A percentile compares a stretch with the other conserved stretches of the same genome.
Conservation (phyloP, 352 stramenopile species). For the Phytophthora multivora region DNA sequence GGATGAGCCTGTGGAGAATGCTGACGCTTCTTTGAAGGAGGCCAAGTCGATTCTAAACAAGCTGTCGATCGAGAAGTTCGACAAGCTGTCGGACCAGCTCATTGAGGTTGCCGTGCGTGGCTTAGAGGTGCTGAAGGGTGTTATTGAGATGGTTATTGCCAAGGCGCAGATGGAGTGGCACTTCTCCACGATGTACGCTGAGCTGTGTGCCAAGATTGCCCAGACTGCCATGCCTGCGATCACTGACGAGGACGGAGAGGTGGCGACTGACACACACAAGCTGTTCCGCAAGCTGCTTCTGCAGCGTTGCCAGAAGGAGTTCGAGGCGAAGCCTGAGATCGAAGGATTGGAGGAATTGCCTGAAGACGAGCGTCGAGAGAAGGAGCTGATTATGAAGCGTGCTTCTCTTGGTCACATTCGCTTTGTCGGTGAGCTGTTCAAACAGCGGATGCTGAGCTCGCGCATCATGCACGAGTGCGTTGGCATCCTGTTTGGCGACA, state of each 20-base stretch:
- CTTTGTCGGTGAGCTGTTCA: constrained; percentile 97
- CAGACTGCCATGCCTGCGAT: constrained; percentile 85
- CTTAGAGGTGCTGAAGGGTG: constrained; percentile 81
- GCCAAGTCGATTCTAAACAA: constrained; percentile 96
- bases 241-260: constrained; percentile 64
- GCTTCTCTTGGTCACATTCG: constrained; percentile 92
- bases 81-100: constrained; percentile 93
- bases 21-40: constrained; percentile 85
- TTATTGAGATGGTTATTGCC: constrained; percentile 93
- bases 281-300: constrained; percentile 95
- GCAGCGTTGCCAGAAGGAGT: constrained; percentile 94
- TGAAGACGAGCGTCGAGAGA: constrained; percentile 64
- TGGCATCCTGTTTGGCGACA: constrained; percentile 74
- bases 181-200: constrained; percentile 96
- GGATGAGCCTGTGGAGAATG: constrained; percentile 46
- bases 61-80: constrained; percentile 97
- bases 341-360: constrained; percentile 65
- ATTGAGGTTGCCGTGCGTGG: constrained; percentile 90
- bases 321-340: constrained; percentile 87
- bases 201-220: constrained; percentile 93
- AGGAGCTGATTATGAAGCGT: constrained; percentile 83
- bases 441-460: constrained; percentile 93
- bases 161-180: constrained; percentile 97
- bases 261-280: constrained; percentile 82
- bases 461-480: constrained; percentile 96